Conservation (phyloP, 805 yeast genomes). For the Sugiyamaella marilandica region DNA sequence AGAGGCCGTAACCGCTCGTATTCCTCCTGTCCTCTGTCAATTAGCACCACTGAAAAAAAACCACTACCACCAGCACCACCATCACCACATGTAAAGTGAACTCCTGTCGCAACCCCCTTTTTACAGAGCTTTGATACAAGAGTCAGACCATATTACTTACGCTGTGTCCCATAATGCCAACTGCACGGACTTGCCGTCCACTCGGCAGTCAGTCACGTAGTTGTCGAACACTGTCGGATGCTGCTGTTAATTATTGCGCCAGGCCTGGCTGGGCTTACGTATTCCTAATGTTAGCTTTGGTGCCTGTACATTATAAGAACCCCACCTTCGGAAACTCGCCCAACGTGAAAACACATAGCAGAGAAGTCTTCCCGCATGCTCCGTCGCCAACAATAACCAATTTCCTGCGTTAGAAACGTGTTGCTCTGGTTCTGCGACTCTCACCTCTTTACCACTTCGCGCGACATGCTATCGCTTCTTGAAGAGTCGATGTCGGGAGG, state of each 20-base stretch:
- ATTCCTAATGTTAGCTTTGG: constrained; percentile 9
- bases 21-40: constrained; percentile 77
- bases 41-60: too few relatives aligned
- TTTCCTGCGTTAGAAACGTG: constrained; percentile 44
- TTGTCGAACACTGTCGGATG: constrained; percentile 95
- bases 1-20: constrained; percentile 85
- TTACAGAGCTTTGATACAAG: too few relatives aligned
- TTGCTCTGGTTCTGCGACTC: neutral
- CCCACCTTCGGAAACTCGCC: constrained; percentile 86
- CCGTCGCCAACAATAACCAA: constrained; percentile 93
- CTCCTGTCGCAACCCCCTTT: neutral
- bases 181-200: constrained; percentile 88
- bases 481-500: too few relatives aligned
- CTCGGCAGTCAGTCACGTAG: constrained; percentile 89
- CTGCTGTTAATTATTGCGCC: constrained; percentile 34
- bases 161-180: constrained; percentile 94
- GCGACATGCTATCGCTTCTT: neutral
- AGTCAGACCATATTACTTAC: constrained; percentile 23
- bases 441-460: constrained; percentile 20
- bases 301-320: neutral
- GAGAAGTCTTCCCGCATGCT: constrained; percentile 89
- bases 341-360: constrained; percentile 83
- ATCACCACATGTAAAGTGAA: neutral
- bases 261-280: constrained; percentile 2
- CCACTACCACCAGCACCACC: too few relatives aligned